A percentile compares a stretch with the other conserved stretches of the same genome.
Conservation (phyloP, 169 alveolate species). For the Plasmodium yoelii region DNA sequence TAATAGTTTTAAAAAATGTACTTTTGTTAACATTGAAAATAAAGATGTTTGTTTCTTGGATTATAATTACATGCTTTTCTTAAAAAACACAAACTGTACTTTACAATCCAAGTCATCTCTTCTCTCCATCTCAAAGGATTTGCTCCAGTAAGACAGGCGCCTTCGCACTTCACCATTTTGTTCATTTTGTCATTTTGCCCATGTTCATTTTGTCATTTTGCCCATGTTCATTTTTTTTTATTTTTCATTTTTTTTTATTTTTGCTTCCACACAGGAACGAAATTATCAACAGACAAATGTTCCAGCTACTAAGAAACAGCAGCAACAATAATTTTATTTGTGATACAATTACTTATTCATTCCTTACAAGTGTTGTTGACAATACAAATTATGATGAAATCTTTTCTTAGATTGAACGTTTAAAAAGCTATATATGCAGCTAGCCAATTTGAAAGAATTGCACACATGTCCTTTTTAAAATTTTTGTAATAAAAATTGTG, state of each 20-base stretch:
- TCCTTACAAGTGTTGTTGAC: constrained; percentile 59
- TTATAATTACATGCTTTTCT: constrained; percentile 45
- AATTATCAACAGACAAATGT: constrained; percentile 50
- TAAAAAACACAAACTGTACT: constrained; percentile 43
- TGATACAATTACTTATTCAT: constrained; percentile 63
- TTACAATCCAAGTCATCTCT: constrained; percentile 50
- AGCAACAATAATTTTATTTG: constrained; percentile 69
- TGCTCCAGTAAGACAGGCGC: constrained; percentile 9
- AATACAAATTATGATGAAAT: constrained; percentile 62
- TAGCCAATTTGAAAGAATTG: too few species aligned
- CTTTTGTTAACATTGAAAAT: constrained; percentile 45
- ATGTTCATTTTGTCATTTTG: neutral
- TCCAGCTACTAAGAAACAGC: constrained; percentile 49
- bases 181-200: neutral
- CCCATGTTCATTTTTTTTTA: neutral
- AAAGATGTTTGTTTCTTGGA: constrained; percentile 54
- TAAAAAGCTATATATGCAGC: too few species aligned
- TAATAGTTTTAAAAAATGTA: constrained; percentile 50
- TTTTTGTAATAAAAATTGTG: too few species aligned
- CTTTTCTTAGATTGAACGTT: constrained; percentile 11
- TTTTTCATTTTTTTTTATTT: neutral
- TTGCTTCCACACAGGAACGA: constrained; percentile 44
- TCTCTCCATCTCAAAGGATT: constrained; percentile 42
- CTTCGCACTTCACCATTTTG: neutral
- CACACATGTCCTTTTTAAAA: too few species aligned